phyloP scores from a whole-genome alignment of 1,139 yeast genomes.

The Suhomyces bolitotheri region DNA sequence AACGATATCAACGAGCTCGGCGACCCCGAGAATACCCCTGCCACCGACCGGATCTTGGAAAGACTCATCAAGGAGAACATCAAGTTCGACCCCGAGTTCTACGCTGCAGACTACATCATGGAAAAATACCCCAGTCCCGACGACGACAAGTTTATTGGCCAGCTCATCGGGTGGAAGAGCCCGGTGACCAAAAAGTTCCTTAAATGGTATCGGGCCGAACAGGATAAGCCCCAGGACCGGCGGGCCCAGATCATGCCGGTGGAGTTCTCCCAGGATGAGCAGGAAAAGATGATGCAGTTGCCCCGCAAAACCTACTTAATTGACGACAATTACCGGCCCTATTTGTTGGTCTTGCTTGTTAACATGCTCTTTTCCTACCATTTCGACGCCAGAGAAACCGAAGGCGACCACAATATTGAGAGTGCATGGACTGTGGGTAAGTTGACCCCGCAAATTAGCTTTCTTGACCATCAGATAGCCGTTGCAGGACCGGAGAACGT shows the following conservation, averaged over 20 bases:
- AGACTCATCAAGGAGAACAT: constrained; percentile 69
- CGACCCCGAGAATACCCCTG: constrained; percentile 67
- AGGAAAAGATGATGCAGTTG: constrained; percentile 62
- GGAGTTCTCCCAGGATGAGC: constrained; percentile 60
- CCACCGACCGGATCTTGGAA: constrained; percentile 61
- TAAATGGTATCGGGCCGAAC: constrained; percentile 50
- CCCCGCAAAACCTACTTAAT: constrained; percentile 66
- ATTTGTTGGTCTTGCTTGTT: constrained; percentile 59
- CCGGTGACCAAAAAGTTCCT: constrained; percentile 46
- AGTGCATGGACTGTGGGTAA: constrained; percentile 95
- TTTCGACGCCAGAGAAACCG: constrained; percentile 72
- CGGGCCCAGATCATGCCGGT: constrained; percentile 37
- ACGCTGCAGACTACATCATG: constrained; percentile 80
- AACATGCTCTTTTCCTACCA: constrained; percentile 70
- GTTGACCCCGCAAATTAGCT: constrained; percentile 72
- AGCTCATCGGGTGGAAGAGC: constrained; percentile 57
- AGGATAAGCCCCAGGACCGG: constrained; percentile 21
- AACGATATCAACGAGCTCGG: constrained; percentile 88
- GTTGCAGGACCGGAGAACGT: constrained; percentile 31
- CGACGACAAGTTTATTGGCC: constrained; percentile 54
- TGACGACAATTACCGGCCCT: constrained; percentile 45
- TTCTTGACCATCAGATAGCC: constrained; percentile 59
- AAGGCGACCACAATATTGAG: constrained; percentile 80
- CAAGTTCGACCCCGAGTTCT: constrained; percentile 85
- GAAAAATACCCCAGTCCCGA: constrained; percentile 53